Conservation (phyloP, 1,139 yeast genomes). For the Chernovozyma aurita region DNA sequence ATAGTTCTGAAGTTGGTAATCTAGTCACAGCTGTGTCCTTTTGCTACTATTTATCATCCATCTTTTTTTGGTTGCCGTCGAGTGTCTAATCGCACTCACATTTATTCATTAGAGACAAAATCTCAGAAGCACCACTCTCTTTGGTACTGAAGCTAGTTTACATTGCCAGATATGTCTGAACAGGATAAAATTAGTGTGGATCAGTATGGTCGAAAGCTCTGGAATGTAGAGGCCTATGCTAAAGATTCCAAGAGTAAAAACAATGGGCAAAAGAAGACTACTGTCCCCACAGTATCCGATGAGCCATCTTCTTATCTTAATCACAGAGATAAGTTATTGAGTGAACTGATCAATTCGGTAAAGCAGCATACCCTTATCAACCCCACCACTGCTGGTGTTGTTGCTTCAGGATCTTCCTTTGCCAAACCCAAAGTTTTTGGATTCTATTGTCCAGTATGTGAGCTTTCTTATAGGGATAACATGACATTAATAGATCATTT, state of each 20-base stretch:
- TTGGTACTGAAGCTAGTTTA: no score
- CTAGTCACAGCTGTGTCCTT: no score
- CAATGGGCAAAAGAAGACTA: slow-evolving; percentile 7
- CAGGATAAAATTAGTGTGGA: slow-evolving; percentile 22
- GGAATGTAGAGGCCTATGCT: slow-evolving; percentile 68
- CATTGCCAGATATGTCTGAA: no score
- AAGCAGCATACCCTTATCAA: slow-evolving; percentile 32
- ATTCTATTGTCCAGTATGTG: slow-evolving; percentile 77
- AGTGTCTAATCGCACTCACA: no score
- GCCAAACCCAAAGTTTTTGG: slow-evolving; percentile 57
- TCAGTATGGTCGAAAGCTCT: slow-evolving; percentile 61
- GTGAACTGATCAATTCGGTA: slow-evolving; percentile 31
- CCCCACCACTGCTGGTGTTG: slow-evolving; percentile 5
- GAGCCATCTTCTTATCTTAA: slow-evolving; percentile 14
- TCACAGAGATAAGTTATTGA: slow-evolving; percentile 29
- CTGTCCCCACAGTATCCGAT: neutral
- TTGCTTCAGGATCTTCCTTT: neutral
- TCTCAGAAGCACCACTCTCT: no score
- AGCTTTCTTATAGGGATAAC: slow-evolving; percentile 75
- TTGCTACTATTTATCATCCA: no score
- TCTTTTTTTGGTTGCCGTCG: no score
- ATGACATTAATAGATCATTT: slow-evolving; percentile 79
- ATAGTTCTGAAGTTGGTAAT: slow-evolving; percentile 3
- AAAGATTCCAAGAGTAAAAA: slow-evolving; percentile 35
- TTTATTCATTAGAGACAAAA: no score